Conservation (phyloP, 257 asterid genomes). For the Solanum verrucosum region DNA sequence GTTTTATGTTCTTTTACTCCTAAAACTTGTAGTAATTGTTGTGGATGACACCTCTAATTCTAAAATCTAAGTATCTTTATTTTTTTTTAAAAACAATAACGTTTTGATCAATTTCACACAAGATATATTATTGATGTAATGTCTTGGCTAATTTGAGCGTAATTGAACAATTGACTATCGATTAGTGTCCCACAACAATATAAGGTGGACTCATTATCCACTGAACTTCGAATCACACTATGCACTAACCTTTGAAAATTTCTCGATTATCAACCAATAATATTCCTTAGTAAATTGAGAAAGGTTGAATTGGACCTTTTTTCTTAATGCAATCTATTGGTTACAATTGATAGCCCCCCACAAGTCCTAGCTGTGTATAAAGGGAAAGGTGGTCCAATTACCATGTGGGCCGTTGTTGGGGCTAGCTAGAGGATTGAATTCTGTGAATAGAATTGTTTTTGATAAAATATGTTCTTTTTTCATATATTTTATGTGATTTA, state of each 20-base stretch:
- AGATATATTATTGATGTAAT: too few relatives aligned
- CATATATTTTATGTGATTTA: too few relatives aligned
- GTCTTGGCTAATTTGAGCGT: too few relatives aligned
- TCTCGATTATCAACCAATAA: too few relatives aligned
- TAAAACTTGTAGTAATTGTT: background rate
- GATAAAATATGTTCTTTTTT: background rate
- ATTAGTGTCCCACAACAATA: too few relatives aligned
- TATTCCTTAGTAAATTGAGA: background rate
- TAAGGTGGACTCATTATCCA: too few relatives aligned
- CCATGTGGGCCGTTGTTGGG: background rate
- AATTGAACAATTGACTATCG: too few relatives aligned
- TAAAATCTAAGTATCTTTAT: too few relatives aligned
- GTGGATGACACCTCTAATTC: background rate
- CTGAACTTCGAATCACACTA: too few relatives aligned
- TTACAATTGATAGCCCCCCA: background rate
- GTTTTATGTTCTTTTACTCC: background rate
- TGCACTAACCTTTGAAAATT: too few relatives aligned
- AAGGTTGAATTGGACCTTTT: background rate
- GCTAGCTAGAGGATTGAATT: background rate
- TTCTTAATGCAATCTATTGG: background rate
- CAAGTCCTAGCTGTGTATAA: background rate
- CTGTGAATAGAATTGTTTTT: background rate
- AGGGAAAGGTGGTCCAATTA: background rate
- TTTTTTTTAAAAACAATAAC: rapidly evolving
- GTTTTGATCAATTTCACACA: too few relatives aligned